Base-by-base conservation (phyloP, 2,329 filamentous ascomycete species). In the Fusarium graminum region DNA sequence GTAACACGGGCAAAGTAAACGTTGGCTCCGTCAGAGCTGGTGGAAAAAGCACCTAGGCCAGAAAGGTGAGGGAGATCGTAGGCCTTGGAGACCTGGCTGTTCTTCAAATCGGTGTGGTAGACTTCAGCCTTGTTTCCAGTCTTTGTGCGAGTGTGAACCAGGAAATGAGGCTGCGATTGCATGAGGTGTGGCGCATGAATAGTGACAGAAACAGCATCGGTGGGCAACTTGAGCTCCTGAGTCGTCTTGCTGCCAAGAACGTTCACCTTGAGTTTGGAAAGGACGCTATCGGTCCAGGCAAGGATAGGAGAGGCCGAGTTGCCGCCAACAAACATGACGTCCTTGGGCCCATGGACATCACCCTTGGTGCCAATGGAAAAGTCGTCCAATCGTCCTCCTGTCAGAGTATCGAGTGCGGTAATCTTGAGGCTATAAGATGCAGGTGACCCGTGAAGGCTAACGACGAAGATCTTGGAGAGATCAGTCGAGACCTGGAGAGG, bases 1-100 rank as follows among this genome's bases (percentile, higher is more conserved):
- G 92, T 93, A 62, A 95, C 83, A 59, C 94, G 88, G 3, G 92
- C 94, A 76, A 98, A 97, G 80, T 93, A 97, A 9, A 97, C 90
- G 72, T 95, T 94, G 19, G 91, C 88, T 59, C 90, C 91, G 39
- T 87, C 86, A 3, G 89, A 92, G 78, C 90, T 95, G 1, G 88
- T 90, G 0, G 93, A 91, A 74, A 97, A 92, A 1, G 90, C 88
- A 25, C 93, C 93, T 39, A 81, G 82, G 1, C 91, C 92, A 25
- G 85, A 78, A 19, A 93, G 77, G 51, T 88, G 87, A 1, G 94
- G 92, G 13, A 98, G 82, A 28, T 90, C 88, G 75, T 97, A 97
- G 1, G 90, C 90, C 76, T 92, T 93, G n/a, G 83, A 85, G 28
- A 94, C 85, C 17, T 84, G 85, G 52, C 84, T 86, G 59, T 83